These are phyloP conservation scores for Pseudogymnoascus sp. DNA, from an alignment of 2,329 filamentous ascomycete species.

Conservation along the genomic window DNA sequence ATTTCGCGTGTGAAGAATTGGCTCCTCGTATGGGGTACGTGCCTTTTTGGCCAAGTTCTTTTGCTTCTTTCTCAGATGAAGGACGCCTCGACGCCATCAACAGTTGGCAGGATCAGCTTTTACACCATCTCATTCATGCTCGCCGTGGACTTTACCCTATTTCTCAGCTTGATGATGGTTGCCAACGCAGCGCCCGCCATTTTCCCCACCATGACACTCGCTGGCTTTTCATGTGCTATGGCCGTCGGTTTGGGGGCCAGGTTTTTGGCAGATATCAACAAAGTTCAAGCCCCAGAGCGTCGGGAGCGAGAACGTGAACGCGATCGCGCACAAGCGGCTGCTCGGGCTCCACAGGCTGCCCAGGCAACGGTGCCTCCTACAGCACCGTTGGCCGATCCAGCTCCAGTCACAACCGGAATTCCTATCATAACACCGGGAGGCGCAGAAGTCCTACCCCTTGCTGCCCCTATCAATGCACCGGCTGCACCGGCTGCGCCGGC, in stretches of 20 bases:
- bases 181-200: constrained; percentile 48
- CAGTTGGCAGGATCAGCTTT: constrained; percentile 59
- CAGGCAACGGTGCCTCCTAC: constrained; percentile 21
- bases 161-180: constrained; percentile 47
- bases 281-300: constrained; percentile 52
- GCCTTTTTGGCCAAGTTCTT: constrained; percentile 55
- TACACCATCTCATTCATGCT: constrained; percentile 55
- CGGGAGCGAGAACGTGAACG: constrained; percentile 28
- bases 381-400: neutral
- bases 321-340: constrained; percentile 21
- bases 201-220: constrained; percentile 49
- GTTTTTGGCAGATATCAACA: constrained; percentile 54
- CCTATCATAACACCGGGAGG: constrained; percentile 24
- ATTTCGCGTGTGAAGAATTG: constrained; percentile 51
- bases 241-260: constrained; percentile 51
- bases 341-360: constrained; percentile 21
- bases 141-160: constrained; percentile 50
- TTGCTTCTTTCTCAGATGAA: constrained; percentile 58
- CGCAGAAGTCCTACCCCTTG: constrained; percentile 16
- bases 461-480: neutral
- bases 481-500: constrained; percentile 7
- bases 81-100: constrained; percentile 61
- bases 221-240: constrained; percentile 47
- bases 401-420: constrained; percentile 17
- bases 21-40: constrained; percentile 47